Conservation (phyloP, 1,139 yeast species). For the Yamadazyma diddensiae region DNA sequence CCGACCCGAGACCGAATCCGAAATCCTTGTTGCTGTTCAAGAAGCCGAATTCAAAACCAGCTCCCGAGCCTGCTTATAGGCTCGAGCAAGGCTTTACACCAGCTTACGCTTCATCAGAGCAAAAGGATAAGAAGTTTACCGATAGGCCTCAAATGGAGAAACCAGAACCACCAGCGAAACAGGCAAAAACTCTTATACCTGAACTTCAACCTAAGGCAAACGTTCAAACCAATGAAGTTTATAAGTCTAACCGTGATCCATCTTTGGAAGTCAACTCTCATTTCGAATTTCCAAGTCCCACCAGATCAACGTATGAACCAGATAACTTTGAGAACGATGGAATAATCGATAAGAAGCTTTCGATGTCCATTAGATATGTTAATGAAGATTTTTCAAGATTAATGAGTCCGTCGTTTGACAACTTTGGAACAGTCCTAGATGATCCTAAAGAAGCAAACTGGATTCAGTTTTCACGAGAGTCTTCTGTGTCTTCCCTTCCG, state of each 20-base stretch:
- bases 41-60: neutral
- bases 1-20: neutral
- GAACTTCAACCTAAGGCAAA: no score
- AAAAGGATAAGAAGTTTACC: no score
- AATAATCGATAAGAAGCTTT: conserved; percentile 2
- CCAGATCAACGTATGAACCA: conserved; percentile 3
- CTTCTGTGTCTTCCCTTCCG: conserved; percentile 10
- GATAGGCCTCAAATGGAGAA: no score
- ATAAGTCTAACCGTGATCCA: conserved; percentile 6
- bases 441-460: conserved; percentile 38
- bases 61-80: no score
- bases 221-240: conserved; percentile 4
- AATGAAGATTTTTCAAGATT: conserved; percentile 13
- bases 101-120: no score
- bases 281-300: conserved; percentile 16
- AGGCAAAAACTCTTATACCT: no score
- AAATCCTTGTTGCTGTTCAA: neutral
- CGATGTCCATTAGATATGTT: conserved; percentile 8
- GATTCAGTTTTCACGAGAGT: conserved; percentile 21
- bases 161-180: no score
- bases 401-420: conserved; percentile 7
- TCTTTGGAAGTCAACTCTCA: conserved; percentile 18
- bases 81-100: no score
- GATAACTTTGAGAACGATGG: conserved; percentile 5
- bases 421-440: conserved; percentile 2